A percentile compares a stretch with the other conserved stretches of the same genome.
Evolutionary conservation across 345 rosid genomes (phyloP).

Genomic region (Punica granatum): DNA sequence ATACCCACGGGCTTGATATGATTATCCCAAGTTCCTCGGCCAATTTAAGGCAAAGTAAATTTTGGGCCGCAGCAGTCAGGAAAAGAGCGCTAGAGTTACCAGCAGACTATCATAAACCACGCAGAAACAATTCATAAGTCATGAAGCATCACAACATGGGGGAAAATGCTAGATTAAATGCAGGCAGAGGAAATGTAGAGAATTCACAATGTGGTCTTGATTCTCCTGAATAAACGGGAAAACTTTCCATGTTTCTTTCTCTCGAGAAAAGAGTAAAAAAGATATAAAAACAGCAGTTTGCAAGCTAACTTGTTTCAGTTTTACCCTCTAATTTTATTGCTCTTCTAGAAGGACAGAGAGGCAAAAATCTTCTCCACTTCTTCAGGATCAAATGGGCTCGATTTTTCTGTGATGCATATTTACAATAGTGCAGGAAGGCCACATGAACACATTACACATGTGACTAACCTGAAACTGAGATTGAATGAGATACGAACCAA

Average conservation of each 20-base stretch:
- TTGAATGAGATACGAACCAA: slow-evolving; percentile 69
- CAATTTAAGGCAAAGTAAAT: slow-evolving; percentile 81
- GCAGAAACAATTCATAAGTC: slow-evolving; percentile 18
- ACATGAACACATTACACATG: not conserved
- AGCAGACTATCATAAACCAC: slow-evolving; percentile 52
- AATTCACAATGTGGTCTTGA: no score
- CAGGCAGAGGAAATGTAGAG: not conserved
- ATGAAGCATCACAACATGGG: not conserved
- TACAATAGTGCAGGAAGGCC: not conserved
- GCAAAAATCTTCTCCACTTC: not conserved
- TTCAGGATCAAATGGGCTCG: not conserved
- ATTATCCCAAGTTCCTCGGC: slow-evolving; percentile 92
- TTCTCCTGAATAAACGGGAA: no score
- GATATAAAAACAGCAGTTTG: not conserved
- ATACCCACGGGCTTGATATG: slow-evolving; percentile 77
- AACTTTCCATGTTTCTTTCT: not conserved
- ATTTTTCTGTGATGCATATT: not conserved
- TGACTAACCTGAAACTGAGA: slow-evolving; percentile 79
- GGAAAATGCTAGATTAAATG: not conserved
- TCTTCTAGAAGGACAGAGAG: not conserved
- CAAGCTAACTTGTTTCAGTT: not conserved
- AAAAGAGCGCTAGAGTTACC: slow-evolving; percentile 93
- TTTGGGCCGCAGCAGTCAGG: slow-evolving; percentile 96
- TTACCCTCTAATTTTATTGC: not conserved
- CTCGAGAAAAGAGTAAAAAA: not conserved